phyloP scores from a whole-genome alignment of 139 green algal species.

The Chlorella sp. region DNA sequence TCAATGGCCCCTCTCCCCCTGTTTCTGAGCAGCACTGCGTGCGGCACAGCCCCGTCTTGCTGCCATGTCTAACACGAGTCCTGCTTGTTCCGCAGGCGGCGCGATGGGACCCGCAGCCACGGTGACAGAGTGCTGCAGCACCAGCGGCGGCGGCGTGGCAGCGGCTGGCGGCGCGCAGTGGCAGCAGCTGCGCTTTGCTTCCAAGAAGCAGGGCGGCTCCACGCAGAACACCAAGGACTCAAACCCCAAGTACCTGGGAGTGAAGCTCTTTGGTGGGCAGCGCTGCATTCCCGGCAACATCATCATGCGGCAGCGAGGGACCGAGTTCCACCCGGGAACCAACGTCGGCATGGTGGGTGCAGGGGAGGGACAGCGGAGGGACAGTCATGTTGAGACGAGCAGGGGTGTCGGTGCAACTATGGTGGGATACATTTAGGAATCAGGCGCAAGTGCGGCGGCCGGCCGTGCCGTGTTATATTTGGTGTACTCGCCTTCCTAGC shows the following conservation, averaged over 20 bases:
- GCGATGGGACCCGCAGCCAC: neutral
- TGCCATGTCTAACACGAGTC: neutral
- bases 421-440: too few species aligned
- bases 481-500: too few species aligned
- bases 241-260: constrained; percentile 88
- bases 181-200: constrained; percentile 54
- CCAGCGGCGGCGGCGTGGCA: neutral
- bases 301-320: constrained; percentile 93
- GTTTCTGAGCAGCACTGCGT: neutral
- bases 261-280: constrained; percentile 90
- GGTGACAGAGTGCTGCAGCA: constrained; percentile 6
- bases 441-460: too few species aligned
- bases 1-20: neutral
- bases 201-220: constrained; percentile 85
- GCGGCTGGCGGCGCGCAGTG: constrained; percentile 2
- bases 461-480: neutral
- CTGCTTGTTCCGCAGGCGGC: neutral
- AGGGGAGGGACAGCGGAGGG: neutral
- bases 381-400: neutral
- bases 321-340: constrained; percentile 82
- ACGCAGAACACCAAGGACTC: constrained; percentile 88
- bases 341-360: constrained; percentile 85
- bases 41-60: neutral
- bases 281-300: constrained; percentile 88
- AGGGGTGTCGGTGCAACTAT: too few species aligned